Evolutionary conservation across 1,139 yeast genomes (phyloP), one percentile per base, ranked within the genome.

Genomic region (Pneumocystis sp.): DNA sequence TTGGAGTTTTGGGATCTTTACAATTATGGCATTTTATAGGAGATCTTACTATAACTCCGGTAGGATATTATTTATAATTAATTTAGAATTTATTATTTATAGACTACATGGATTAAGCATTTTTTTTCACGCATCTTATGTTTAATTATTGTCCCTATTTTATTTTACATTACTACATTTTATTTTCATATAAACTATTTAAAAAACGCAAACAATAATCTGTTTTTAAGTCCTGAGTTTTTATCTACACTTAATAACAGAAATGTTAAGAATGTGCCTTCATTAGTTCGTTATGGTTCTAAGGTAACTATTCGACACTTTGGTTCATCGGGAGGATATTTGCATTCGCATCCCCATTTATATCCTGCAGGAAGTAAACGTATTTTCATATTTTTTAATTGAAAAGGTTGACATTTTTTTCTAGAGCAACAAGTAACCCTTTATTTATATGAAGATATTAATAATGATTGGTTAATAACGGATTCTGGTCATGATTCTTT

Each of bases 211-310:
- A 96, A 96, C 68, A 95, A 87, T 69, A 82, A 89, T 61, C 85
- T 95, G 0, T 89, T 90, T 78, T 85, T 93, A 88, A 82, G 93
- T 12, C 84, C 96, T 64, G 95, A 90, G 64, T 93, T 93, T 79
- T 88, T 95, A 79, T 78, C 93, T 21, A 80, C 87, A 44, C 81
- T 95, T 71, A 78, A 80, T 45, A 95, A 89, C 70, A 84, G 88
- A 73, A 77, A 76, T 25, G 82, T 91, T 70, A 77, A 74, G 57
- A 76, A 85, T 68, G 85, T 89, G 60, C 79, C 81, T 63, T 89
- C 95, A n/a, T 85, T 86, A 65, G 96, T 95, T 63, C 96, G 96
- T 67, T 84, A 84, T 70, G 95, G 96, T 45, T 88, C 96, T n/a
- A 76, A 79, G 34, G 81, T 95, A 61, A 81, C 93, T 45, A 72